A percentile compares a stretch with the other conserved stretches of the same genome.
Conservation (phyloP, 208 protist species). For the Crithidia bombi region DNA sequence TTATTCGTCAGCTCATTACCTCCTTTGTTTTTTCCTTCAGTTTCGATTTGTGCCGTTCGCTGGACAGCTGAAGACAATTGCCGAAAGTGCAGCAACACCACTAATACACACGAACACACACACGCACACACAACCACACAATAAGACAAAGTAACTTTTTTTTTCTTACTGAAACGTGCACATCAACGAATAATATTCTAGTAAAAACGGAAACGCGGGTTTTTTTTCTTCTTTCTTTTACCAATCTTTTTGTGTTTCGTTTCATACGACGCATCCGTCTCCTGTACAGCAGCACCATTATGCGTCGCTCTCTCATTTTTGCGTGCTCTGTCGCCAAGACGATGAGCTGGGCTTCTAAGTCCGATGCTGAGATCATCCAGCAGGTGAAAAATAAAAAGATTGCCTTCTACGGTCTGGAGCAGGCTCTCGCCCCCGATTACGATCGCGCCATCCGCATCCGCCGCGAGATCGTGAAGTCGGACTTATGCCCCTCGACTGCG, state of each 20-base stretch:
- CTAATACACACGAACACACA: background rate
- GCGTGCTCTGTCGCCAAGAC: conserved; percentile 34
- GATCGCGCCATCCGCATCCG: conserved; percentile 86
- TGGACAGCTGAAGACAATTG: background rate
- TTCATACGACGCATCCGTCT: background rate
- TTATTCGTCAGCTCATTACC: conserved; percentile 21
- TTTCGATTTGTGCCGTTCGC: background rate
- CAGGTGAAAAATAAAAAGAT: conserved; percentile 80
- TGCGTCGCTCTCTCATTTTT: conserved; percentile 30
- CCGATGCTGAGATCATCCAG: conserved; percentile 76
- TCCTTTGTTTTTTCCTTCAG: background rate
- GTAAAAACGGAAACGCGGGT: no score
- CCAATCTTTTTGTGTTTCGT: background rate
- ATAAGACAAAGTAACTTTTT: background rate
- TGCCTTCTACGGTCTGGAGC: conserved; percentile 85
- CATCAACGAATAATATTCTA: no score
- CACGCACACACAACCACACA: background rate
- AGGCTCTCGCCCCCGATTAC: conserved; percentile 87
- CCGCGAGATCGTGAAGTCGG: conserved; percentile 75
- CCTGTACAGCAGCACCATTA: conserved; percentile 12
- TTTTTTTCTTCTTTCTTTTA: no score
- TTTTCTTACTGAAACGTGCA: background rate
- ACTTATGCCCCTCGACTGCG: conserved; percentile 36
- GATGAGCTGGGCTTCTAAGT: conserved; percentile 57
- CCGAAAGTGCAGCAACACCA: background rate